Base-by-base conservation (phyloP, 441 rosid species). In the Gossypium trilobum region DNA sequence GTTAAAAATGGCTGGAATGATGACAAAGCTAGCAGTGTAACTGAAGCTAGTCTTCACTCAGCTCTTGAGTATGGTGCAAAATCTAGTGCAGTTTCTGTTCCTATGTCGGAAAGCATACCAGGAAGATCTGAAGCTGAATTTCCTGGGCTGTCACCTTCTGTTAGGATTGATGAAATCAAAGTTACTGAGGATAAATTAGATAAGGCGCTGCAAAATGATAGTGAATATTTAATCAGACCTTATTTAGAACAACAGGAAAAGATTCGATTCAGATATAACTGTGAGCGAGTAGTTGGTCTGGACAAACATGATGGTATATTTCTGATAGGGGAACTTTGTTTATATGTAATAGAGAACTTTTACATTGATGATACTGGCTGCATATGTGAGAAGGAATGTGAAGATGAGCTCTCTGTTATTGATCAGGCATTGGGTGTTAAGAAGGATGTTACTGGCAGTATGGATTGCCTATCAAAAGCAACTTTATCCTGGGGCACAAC, bases 371-470 rank as follows among this genome's bases (percentile, higher is more conserved):
- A 87, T 31, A 83, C 89, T 66, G 97, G 94, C 73, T 83, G 92
- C 87, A 90, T 96, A 50, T 91, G 93, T 85, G 99, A 96, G 82
- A 96, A 96, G 88, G 96, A 94, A 85, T 85, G 85, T 31, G 97
- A 89, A 87, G 97, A 94, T 85, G 98, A 94, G 78, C 92, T 96
- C 86, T 96, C 99, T 48, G 89, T 96, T 69, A 96, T 96, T 83
- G 99, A 96, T 84, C 99, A 94, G 88, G 99, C 98, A 61, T 86
- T 96, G 85, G 99, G 99, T 80, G 99, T 96, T 44, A 91, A 88
- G 88, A 92, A 89, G 85, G 98, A 94, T 86, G 84, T 66, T 62
- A 84, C 84, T 71, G 79, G 93, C 69, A 84, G 89, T 80, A 39
- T 73, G 78, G 99, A 96, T 74, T 92, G 89, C 82, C 99, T 83